Conservation (phyloP, 1,139 yeast genomes). For the Candida freyschussii region DNA sequence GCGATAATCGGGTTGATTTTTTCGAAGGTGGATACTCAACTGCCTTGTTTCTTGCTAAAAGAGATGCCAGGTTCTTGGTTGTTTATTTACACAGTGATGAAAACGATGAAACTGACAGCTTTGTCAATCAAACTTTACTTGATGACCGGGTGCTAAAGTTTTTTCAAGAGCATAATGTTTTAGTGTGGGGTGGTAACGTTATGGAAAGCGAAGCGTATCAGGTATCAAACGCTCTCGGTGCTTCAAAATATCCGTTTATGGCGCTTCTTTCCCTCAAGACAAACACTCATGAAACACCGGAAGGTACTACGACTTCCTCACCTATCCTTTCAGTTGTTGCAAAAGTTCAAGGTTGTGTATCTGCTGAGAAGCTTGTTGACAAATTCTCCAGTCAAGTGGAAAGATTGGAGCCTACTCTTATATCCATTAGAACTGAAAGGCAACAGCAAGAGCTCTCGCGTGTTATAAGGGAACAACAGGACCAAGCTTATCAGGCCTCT, state of each 20-base stretch:
- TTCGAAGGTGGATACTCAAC: conserved; percentile 73
- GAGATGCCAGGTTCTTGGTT: conserved; percentile 63
- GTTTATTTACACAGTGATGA: conserved; percentile 72
- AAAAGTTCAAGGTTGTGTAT: conserved; percentile 56
- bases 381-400: conserved; percentile 39
- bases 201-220: conserved; percentile 80
- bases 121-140: conserved; percentile 54
- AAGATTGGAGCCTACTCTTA: conserved; percentile 58
- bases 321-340: conserved; percentile 59
- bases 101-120: conserved; percentile 55
- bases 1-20: conserved; percentile 32
- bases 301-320: conserved; percentile 48
- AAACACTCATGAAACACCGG: conserved; percentile 51
- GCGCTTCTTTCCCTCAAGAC: conserved; percentile 62
- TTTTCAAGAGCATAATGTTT: conserved; percentile 43
- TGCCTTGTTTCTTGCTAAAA: conserved; percentile 64
- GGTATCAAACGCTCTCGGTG: conserved; percentile 70
- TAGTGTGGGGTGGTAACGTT: conserved; percentile 89
- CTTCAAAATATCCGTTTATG: conserved; percentile 74
- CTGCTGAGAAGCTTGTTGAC: conserved; percentile 26
- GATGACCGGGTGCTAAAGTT: conserved; percentile 48
- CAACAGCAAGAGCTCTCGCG: conserved; percentile 58
- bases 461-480: conserved; percentile 66
- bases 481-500: conserved; percentile 69
- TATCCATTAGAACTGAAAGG: conserved; percentile 54